These are phyloP conservation scores for Naganishia liquefaciens DNA, from an alignment of 1,284 basidiomycete species.

Conservation along the genomic window DNA sequence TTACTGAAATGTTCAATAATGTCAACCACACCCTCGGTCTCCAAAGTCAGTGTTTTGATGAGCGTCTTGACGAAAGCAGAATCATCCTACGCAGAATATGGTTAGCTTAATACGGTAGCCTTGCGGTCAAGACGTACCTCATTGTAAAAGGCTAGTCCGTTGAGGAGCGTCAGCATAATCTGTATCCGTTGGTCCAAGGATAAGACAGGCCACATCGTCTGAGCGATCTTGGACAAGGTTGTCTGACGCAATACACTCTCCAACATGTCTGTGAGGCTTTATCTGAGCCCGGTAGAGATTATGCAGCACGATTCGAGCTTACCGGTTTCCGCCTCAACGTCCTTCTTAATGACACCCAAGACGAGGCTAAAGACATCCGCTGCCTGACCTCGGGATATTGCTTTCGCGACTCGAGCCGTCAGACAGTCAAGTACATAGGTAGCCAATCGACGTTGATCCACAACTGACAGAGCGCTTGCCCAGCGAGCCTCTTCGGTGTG, in stretches of 20 bases:
- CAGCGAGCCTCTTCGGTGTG: slow-evolving; percentile 1
- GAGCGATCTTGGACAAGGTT: slow-evolving; percentile 10
- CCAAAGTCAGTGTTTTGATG: slow-evolving; percentile 16
- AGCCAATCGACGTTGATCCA: slow-evolving; percentile 9
- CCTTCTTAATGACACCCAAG: slow-evolving; percentile 3
- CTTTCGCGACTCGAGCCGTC: slow-evolving; percentile 17
- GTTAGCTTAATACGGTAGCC: background rate
- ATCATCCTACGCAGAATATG: background rate
- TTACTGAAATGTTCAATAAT: slow-evolving; percentile 19
- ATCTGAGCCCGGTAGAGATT: background rate
- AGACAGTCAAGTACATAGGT: slow-evolving; percentile 10
- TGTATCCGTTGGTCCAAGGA: slow-evolving; percentile 22
- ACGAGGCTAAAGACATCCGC: slow-evolving; percentile 12
- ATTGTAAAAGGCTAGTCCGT: slow-evolving; percentile 12
- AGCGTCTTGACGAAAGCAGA: slow-evolving; percentile 12
- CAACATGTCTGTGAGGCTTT: background rate
- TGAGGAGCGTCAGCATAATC: slow-evolving; percentile 10
- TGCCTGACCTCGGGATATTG: slow-evolving; percentile 21
- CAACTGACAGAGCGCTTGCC: slow-evolving; percentile 1
- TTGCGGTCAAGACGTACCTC: slow-evolving; percentile 1
- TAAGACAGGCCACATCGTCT: slow-evolving; percentile 16
- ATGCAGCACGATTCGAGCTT: background rate
- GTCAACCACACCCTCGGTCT: slow-evolving; percentile 17
- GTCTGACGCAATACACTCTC: slow-evolving; percentile 17
- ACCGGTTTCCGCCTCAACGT: slow-evolving; percentile 8